Evolutionary conservation across 305 asterid genomes (phyloP), one percentile per base, ranked within the genome.

Genomic region (Salvia sclarea): DNA sequence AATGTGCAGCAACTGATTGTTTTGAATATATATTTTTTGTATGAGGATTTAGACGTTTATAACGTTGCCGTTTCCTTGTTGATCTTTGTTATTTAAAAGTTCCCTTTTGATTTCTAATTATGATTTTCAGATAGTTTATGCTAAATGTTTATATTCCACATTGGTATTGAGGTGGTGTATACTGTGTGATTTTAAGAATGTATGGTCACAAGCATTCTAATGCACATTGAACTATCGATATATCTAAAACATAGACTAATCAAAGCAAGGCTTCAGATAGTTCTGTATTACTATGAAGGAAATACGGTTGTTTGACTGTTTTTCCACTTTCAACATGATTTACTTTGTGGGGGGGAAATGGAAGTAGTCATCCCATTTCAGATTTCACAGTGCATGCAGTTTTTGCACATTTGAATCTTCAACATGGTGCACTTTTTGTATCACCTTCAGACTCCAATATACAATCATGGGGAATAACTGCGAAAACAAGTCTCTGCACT

Each of bases 1-100:
- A 28, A 66, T 58, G 56, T 54, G 68, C 43, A 21, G 54, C 68
- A 22, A 37, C 61, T 61, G 63, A 33, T 37, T 56, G 49, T 22
- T 9, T 62, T 38, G 37, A 61, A 20, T 59, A 21, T 9, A 33
- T n/a, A 37, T 18, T 68, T 14, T 50, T 70, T 40, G 59, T 38
- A 5, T 14, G 65, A 49, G 20, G 33, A 61, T 11, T 22, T 44
- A 2, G 14, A 21, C 16, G 37, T 38, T 40, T 40, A 20, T 53
- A 53, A 25, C n/a, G 33, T 14, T 37, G 22, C 8, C 28, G 43
- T 3, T 30, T 21, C 14, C 38, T 71, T 70, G 24, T 38, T 70
- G 17, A 6, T 28, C 22, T 43, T 30, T 33, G 9, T 58, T 33
- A 16, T 18, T 25, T 10, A 33, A 47, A 40, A 37, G 13, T 4